phyloP scores from a whole-genome alignment of 768 basidiomycete species.

The Termitomyces sp. region DNA sequence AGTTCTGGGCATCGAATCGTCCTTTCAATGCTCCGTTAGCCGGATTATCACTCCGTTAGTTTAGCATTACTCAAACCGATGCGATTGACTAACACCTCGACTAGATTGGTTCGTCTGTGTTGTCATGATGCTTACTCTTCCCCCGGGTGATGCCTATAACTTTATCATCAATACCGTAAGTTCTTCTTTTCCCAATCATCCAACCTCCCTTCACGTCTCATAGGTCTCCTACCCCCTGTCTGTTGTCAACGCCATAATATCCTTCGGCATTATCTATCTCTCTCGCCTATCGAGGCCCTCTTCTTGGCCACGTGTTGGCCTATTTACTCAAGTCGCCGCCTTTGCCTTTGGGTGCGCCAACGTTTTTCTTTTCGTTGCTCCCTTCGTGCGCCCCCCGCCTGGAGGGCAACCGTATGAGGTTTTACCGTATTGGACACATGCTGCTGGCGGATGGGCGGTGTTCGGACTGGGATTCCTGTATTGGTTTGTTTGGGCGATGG shows the following conservation, averaged over 20 bases:
- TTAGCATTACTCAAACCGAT: slow-evolving; percentile 16
- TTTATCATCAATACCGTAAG: slow-evolving; percentile 48
- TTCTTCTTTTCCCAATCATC: background rate
- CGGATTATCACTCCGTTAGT: slow-evolving; percentile 43
- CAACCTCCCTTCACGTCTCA: background rate
- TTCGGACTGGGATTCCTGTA: slow-evolving; percentile 25
- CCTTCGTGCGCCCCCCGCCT: slow-evolving; percentile 39
- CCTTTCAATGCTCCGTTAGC: slow-evolving; percentile 52
- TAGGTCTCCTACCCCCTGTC: slow-evolving; percentile 34
- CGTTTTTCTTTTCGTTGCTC: slow-evolving; percentile 41
- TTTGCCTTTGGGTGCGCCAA: slow-evolving; percentile 46
- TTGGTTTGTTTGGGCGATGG: slow-evolving; percentile 16
- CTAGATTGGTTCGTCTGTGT: slow-evolving; percentile 24
- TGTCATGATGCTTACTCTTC: slow-evolving; percentile 27
- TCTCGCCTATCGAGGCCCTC: slow-evolving; percentile 1
- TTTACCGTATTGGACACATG: slow-evolving; percentile 45
- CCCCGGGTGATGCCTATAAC: slow-evolving; percentile 57
- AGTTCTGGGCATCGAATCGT: slow-evolving; percentile 48
- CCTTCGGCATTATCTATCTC: slow-evolving; percentile 40
- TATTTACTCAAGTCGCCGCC: slow-evolving; percentile 13
- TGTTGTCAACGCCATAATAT: slow-evolving; percentile 39
- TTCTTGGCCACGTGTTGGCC: slow-evolving; percentile 11
- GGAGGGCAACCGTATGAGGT: slow-evolving; percentile 35
- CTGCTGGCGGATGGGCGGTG: slow-evolving; percentile 22
- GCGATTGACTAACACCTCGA: background rate